A percentile compares a stretch with the other conserved stretches of the same genome.
Conservation (phyloP, 2,329 filamentous ascomycete species). For the Fusarium chaquense region DNA sequence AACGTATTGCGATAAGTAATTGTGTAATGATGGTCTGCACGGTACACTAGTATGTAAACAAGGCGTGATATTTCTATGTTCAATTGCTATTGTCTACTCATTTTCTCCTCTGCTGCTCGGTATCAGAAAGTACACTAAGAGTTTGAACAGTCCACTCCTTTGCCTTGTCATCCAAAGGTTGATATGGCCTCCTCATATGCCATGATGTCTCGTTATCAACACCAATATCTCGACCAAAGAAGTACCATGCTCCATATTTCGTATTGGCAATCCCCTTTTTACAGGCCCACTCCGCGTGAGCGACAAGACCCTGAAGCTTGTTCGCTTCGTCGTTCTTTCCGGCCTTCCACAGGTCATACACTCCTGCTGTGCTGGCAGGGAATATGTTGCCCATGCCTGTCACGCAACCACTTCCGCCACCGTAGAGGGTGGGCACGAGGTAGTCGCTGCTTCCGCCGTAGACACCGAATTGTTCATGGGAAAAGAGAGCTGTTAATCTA, state of each 20-base stretch:
- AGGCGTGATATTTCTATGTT: background rate
- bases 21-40: background rate
- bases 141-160: conserved; percentile 59
- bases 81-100: background rate
- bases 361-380: conserved; percentile 55
- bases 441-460: conserved; percentile 60
- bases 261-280: conserved; percentile 62
- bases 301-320: conserved; percentile 57
- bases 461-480: conserved; percentile 56
- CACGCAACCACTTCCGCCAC: conserved; percentile 58
- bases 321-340: conserved; percentile 55
- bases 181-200: conserved; percentile 59
- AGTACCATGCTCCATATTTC: conserved; percentile 60
- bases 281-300: conserved; percentile 63
- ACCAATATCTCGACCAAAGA: conserved; percentile 55
- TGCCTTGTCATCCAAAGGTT: conserved; percentile 52
- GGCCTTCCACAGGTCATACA: conserved; percentile 57
- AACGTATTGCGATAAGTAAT: background rate
- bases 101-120: conserved; percentile 44
- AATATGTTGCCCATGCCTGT: conserved; percentile 62
- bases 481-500: conserved; percentile 60
- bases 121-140: conserved; percentile 53
- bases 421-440: conserved; percentile 55
- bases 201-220: conserved; percentile 53
- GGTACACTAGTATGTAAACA: background rate